A percentile compares a stretch with the other conserved stretches of the same genome.
These are phyloP conservation scores for Thalassiosira allenii DNA, from an alignment of 352 stramenopile species.

Conservation along the genomic window DNA sequence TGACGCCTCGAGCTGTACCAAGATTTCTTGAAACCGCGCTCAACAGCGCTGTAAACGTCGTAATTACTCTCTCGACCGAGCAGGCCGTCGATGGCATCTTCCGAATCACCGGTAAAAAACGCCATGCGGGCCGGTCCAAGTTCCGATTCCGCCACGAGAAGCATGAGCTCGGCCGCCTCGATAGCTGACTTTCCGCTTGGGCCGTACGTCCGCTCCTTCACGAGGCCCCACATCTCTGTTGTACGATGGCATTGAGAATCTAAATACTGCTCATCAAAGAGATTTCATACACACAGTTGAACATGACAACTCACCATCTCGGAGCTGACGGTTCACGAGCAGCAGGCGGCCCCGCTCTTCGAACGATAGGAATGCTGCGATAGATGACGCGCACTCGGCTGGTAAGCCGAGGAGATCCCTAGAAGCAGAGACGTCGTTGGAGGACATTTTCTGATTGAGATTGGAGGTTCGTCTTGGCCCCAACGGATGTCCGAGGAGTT, in stretches of 20 bases:
- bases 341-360: background rate
- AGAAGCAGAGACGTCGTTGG: too few relatives aligned
- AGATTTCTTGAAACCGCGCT: background rate
- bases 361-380: slow-evolving; percentile 2
- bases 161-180: background rate
- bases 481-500: too few relatives aligned
- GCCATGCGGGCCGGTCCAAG: slow-evolving; percentile 1
- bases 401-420: background rate
- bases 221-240: background rate
- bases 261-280: background rate
- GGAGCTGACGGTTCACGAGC: background rate
- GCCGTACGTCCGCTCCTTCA: slow-evolving; percentile 6
- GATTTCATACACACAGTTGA: background rate
- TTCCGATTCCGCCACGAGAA: slow-evolving; percentile 7
- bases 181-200: background rate
- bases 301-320: background rate
- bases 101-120: background rate
- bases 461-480: too few relatives aligned
- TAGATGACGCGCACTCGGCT: background rate
- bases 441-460: too few relatives aligned
- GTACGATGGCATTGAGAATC: background rate
- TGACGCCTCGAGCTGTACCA: background rate
- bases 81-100: background rate
- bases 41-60: background rate
- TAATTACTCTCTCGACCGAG: background rate